Base-by-base conservation (phyloP, 75 land plant genomes). In the Ceratopteris richardii region DNA sequence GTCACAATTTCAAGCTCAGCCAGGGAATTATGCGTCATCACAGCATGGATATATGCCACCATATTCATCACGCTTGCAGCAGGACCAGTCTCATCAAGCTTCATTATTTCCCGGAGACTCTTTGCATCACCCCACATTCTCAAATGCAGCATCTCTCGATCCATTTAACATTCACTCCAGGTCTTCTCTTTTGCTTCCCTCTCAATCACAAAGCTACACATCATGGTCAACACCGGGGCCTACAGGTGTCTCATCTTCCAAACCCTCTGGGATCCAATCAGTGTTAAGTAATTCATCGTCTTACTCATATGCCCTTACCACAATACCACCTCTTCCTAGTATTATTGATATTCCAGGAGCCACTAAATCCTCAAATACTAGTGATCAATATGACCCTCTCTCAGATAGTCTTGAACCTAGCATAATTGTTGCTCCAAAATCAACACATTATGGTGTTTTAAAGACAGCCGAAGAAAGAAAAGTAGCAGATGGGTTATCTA, bases 361-460 rank as follows among this genome's bases (percentile, higher is more conserved):
- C 3, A 14, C 18, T 19, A 60, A 22, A 55, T 54, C 57, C 0
- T 36, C 56, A 10, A 47, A 31, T 20, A 20, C 60, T 52, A 66
- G 75, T 43, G 73, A 77, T 23, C 83, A 80, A 25, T 85, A 85
- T 71, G 89, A 85, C 63, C 89, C 89, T 50, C 50, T 86, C 42
- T 61, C 64, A 68, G 89, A 85, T 55, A 79, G 85, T 62, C 76
- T 85, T 61, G 86, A 85, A 19, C 79, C 73, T 12, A 31, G 62
- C 24, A 0, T 22, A 0, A 54, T 26, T 37, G 61, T 31, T 17
- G 29, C 41, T 2, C 31, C 57, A 40, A 63, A 39, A 29, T 68
- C 31, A 20, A 67, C 67, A 50, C 40, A 12, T 1, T 54, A 60
- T 52, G 41, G 31, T 44, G 43, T 24, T 57, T 44, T 31, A 44